A percentile compares a stretch with the other conserved stretches of the same genome.
Evolutionary conservation across 495 filamentous ascomycete genomes (phyloP).

Genomic region (Neurospora sp.): DNA sequence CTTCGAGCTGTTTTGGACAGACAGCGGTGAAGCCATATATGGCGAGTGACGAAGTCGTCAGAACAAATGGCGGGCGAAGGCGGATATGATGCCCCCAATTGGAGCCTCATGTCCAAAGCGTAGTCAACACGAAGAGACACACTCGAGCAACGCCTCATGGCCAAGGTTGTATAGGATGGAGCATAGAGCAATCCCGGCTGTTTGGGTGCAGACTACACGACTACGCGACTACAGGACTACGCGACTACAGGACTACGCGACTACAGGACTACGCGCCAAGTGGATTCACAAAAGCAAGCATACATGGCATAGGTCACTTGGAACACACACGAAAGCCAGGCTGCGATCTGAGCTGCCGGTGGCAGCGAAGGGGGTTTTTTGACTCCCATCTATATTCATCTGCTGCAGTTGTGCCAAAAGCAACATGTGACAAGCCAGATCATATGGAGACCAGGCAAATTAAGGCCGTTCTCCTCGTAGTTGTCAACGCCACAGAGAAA

Average conservation of each 20-base stretch:
- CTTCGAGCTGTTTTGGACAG: neutral
- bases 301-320: neutral
- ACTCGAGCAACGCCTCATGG: neutral
- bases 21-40: neutral
- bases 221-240: neutral
- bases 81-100: neutral
- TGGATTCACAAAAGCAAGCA: neutral
- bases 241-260: neutral
- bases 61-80: neutral
- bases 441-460: slow-evolving; percentile 54
- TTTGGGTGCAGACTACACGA: neutral
- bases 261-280: neutral
- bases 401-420: slow-evolving; percentile 41
- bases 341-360: neutral
- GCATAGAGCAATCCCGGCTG: neutral
- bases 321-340: neutral
- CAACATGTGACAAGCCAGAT: slow-evolving; percentile 43
- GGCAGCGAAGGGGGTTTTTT: slow-evolving; percentile 6
- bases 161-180: neutral
- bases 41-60: neutral
- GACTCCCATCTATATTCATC: slow-evolving; percentile 25
- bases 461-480: slow-evolving; percentile 58
- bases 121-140: neutral
- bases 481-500: slow-evolving; percentile 49
- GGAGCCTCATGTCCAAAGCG: neutral